Base-by-base conservation (phyloP, 2,329 filamentous ascomycete species). In the Penicillium griseofulvum region DNA sequence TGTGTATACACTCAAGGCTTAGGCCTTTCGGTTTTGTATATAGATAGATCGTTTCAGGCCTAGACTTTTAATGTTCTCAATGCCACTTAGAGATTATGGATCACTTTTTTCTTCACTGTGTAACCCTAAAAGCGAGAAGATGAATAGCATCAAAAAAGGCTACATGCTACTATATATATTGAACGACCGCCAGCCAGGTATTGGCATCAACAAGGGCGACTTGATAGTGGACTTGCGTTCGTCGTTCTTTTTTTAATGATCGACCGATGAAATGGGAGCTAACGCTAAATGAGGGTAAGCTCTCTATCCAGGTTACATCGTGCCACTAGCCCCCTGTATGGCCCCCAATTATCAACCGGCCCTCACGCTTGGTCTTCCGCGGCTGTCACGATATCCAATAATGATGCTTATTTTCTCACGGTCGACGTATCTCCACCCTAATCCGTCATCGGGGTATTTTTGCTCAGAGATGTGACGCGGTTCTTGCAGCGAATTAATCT, bases 1-100 rank as follows among this genome's bases (percentile, higher is more conserved):
- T 34, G 67, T 72, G 26, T 73, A 69, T 57, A 71, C 66, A 37
- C 29, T 73, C 9, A 65, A 59, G 56, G 60, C 56, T 33, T 68
- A 57, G 50, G 33, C 7, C 1, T 41, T 24, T 28, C 22, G 5
- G 1, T 22, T n/a, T 39, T 51, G 37, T 37, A 39, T n/a, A n/a
- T n/a, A n/a, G n/a, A n/a, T n/a, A n/a, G n/a, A n/a, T n/a, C n/a
- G n/a, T n/a, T n/a, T n/a, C n/a, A n/a, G n/a, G n/a, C n/a, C n/a
- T n/a, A n/a, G n/a, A n/a, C n/a, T n/a, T n/a, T n/a, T n/a, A n/a
- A n/a, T n/a, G n/a, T n/a, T n/a, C n/a, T n/a, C n/a, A n/a, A n/a
- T n/a, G n/a, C n/a, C n/a, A n/a, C n/a, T n/a, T n/a, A n/a, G n/a
- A n/a, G n/a, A n/a, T n/a, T n/a, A n/a, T n/a, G n/a, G n/a, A n/a